Conservation (phyloP, 495 filamentous ascomycete genomes). For the Acidomyces sp. region DNA sequence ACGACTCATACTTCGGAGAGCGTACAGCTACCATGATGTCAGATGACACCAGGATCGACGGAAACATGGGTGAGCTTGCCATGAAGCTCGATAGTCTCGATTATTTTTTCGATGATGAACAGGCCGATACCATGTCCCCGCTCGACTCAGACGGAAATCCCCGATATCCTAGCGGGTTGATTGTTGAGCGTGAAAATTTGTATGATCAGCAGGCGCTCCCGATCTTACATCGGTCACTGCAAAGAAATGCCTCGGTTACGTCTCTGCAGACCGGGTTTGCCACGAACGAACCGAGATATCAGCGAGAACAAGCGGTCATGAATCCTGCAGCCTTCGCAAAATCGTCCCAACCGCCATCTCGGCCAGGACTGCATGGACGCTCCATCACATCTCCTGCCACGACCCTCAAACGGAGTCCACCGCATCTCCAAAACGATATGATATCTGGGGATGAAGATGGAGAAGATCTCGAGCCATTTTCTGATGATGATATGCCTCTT, state of each 20-base stretch:
- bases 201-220: slow-evolving; percentile 92
- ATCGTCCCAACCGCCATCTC: background rate
- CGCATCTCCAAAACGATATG: slow-evolving; percentile 6
- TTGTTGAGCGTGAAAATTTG: slow-evolving; percentile 67
- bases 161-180: slow-evolving; percentile 18
- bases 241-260: slow-evolving; percentile 52
- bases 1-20: slow-evolving; percentile 61
- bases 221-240: slow-evolving; percentile 72
- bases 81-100: slow-evolving; percentile 86
- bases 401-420: slow-evolving; percentile 18
- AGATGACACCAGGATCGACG: slow-evolving; percentile 62
- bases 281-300: slow-evolving; percentile 43
- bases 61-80: slow-evolving; percentile 72
- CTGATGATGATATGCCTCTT: slow-evolving; percentile 29
- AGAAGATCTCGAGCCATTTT: slow-evolving; percentile 27
- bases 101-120: slow-evolving; percentile 46
- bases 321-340: slow-evolving; percentile 42
- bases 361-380: slow-evolving; percentile 29
- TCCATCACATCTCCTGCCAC: slow-evolving; percentile 28
- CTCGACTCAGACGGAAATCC: background rate
- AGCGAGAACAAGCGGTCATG: slow-evolving; percentile 48
- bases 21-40: slow-evolving; percentile 85
- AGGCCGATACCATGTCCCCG: background rate
- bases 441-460: slow-evolving; percentile 16
- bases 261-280: slow-evolving; percentile 85